These are phyloP conservation scores for Microthyrium microscopicum DNA, from an alignment of 2,329 filamentous ascomycete species.

Conservation along the genomic window DNA sequence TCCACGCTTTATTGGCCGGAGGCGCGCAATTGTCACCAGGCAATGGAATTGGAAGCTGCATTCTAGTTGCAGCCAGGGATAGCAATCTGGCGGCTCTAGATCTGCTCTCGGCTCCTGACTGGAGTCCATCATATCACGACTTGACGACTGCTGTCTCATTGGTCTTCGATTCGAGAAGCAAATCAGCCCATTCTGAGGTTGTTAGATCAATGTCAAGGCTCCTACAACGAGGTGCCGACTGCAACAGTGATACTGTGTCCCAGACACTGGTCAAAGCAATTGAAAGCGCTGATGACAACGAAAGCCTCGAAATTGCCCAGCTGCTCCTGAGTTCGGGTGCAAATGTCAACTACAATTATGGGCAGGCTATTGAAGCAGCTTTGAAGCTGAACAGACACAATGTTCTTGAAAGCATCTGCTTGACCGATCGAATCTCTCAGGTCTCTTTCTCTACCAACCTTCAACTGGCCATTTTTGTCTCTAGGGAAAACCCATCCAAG, in stretches of 20 bases:
- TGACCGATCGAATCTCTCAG: neutral
- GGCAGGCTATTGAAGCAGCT: slow-evolving; percentile 3
- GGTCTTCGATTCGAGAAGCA: slow-evolving; percentile 1
- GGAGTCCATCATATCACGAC: neutral
- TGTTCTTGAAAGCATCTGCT: slow-evolving; percentile 1
- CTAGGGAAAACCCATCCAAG: neutral
- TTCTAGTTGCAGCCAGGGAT: neutral
- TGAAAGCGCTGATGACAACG: neutral
- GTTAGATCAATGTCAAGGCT: neutral
- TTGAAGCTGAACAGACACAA: neutral
- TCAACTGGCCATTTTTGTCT: slow-evolving; percentile 1
- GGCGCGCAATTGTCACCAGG: neutral
- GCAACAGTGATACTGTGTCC: too few species aligned
- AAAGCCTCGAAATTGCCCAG: slow-evolving; percentile 1
- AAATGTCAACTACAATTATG: slow-evolving; percentile 2
- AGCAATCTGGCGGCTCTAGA: neutral
- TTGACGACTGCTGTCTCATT: neutral
- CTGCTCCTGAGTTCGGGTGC: neutral
- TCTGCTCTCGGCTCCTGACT: neutral
- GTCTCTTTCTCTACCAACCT: neutral
- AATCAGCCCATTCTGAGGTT: neutral
- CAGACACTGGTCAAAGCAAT: neutral
- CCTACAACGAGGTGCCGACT: neutral
- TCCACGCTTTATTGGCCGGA: neutral
- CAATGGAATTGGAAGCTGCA: too few species aligned